A percentile compares a stretch with the other conserved stretches of the same genome.
phyloP scores from a whole-genome alignment of 345 rosid species.

The Camelina neglecta region DNA sequence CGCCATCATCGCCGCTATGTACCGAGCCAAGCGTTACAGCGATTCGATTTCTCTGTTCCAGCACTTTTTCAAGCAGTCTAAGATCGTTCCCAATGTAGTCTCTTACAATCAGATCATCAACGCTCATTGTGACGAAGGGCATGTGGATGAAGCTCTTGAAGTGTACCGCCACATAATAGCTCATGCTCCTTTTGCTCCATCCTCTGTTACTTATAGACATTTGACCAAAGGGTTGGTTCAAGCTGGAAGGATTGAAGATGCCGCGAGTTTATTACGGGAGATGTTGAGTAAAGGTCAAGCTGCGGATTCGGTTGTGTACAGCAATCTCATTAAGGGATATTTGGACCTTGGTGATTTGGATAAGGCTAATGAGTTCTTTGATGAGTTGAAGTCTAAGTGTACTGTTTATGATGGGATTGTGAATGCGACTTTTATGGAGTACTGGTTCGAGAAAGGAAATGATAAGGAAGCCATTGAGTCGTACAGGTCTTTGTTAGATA shows the following conservation, averaged over 20 bases:
- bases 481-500: conserved; percentile 71
- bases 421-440: conserved; percentile 86
- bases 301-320: conserved; percentile 87
- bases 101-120: conserved; percentile 92
- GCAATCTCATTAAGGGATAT: conserved; percentile 75
- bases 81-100: conserved; percentile 89
- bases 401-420: conserved; percentile 90
- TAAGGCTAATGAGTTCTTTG: conserved; percentile 88
- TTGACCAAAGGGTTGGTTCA: conserved; percentile 90
- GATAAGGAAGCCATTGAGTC: conserved; percentile 88
- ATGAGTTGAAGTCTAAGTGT: conserved; percentile 82
- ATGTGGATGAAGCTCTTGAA: conserved; percentile 72
- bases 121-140: conserved; percentile 83
- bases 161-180: conserved; percentile 72
- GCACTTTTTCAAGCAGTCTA: conserved; percentile 76
- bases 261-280: conserved; percentile 79
- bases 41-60: conserved; percentile 81
- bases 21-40: conserved; percentile 76
- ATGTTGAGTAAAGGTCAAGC: conserved; percentile 95
- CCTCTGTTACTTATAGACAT: conserved; percentile 87
- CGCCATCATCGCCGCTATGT: conserved; percentile 94
- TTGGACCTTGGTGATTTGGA: conserved; percentile 74
- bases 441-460: conserved; percentile 90
- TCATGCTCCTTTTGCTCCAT: conserved; percentile 79
- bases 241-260: conserved; percentile 73